Percentiles rank a stretch among this genome's conserved stretches.
Evolutionary conservation across 495 filamentous ascomycete genomes (phyloP).

Genomic region (Penicillium maclennaniae): DNA sequence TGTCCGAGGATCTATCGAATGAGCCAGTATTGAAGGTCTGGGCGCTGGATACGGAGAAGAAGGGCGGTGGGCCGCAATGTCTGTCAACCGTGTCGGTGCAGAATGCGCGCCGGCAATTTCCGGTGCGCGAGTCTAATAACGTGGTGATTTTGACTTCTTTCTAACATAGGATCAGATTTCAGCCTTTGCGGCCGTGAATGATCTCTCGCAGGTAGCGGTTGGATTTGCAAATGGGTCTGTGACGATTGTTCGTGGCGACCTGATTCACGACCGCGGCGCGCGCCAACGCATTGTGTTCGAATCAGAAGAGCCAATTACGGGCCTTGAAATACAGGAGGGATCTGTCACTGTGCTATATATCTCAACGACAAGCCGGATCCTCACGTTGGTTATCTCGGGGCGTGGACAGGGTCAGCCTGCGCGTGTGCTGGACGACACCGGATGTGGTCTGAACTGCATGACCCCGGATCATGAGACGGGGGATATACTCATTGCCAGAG

Average conservation of each 20-base stretch:
- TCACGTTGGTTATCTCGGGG: slow-evolving; percentile 80
- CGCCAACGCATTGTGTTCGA: slow-evolving; percentile 95
- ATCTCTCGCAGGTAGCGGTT: slow-evolving; percentile 86
- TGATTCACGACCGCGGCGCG: slow-evolving; percentile 94
- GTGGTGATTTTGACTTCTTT: neutral
- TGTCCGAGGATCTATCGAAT: slow-evolving; percentile 80
- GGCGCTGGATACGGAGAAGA: slow-evolving; percentile 94
- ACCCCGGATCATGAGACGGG: slow-evolving; percentile 71
- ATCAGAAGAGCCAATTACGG: slow-evolving; percentile 93
- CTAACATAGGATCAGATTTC: slow-evolving; percentile 58
- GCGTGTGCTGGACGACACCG: slow-evolving; percentile 78
- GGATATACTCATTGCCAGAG: slow-evolving; percentile 83
- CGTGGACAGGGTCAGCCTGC: slow-evolving; percentile 86
- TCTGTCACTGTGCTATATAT: slow-evolving; percentile 80
- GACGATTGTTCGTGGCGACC: slow-evolving; percentile 85
- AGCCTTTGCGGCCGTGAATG: slow-evolving; percentile 78
- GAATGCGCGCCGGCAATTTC: slow-evolving; percentile 90
- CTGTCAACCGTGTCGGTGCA: slow-evolving; percentile 79
- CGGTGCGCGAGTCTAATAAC: slow-evolving; percentile 46
- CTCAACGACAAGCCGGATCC: slow-evolving; percentile 82
- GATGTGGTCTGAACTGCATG: slow-evolving; percentile 92
- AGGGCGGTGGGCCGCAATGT: slow-evolving; percentile 82
- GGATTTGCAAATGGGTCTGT: slow-evolving; percentile 96
- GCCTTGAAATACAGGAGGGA: slow-evolving; percentile 56
- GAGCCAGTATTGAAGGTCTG: slow-evolving; percentile 92